phyloP scores from a whole-genome alignment of 768 basidiomycete genomes.

The Russula emetica region DNA sequence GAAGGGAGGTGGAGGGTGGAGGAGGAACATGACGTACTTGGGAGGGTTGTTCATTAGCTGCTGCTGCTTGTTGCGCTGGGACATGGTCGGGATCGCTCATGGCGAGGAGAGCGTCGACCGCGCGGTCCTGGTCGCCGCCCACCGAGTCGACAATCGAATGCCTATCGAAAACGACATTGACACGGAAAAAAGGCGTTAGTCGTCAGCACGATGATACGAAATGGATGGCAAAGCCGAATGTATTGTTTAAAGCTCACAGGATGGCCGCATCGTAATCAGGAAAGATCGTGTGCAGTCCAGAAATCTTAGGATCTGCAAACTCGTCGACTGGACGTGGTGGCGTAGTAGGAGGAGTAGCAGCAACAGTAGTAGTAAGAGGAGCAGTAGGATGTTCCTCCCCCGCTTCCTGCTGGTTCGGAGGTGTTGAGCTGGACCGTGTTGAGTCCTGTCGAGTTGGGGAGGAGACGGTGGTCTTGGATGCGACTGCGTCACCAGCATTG shows the following conservation, averaged over 20 bases:
- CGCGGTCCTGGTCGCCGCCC: conserved; percentile 63
- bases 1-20: no score
- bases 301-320: conserved; percentile 27
- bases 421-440: background rate
- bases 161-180: conserved; percentile 1
- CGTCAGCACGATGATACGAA: background rate
- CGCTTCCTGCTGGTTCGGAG: background rate
- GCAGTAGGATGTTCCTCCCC: background rate
- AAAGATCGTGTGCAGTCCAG: conserved; percentile 27
- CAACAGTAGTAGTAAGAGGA: background rate
- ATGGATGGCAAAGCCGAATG: background rate
- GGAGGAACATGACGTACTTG: conserved; percentile 10
- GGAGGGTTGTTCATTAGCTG: conserved; percentile 6
- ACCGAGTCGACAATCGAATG: conserved; percentile 61
- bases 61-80: conserved; percentile 36
- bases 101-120: conserved; percentile 70
- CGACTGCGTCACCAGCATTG: background rate
- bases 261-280: conserved; percentile 27
- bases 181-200: background rate
- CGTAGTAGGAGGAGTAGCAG: background rate
- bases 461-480: background rate
- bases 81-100: conserved; percentile 83
- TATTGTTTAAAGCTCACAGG: conserved; percentile 9
- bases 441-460: background rate
- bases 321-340: conserved; percentile 12